A percentile compares a stretch with the other conserved stretches of the same genome.
phyloP scores from a whole-genome alignment of 2,329 filamentous ascomycete genomes.

The Arthroderma sp. region DNA sequence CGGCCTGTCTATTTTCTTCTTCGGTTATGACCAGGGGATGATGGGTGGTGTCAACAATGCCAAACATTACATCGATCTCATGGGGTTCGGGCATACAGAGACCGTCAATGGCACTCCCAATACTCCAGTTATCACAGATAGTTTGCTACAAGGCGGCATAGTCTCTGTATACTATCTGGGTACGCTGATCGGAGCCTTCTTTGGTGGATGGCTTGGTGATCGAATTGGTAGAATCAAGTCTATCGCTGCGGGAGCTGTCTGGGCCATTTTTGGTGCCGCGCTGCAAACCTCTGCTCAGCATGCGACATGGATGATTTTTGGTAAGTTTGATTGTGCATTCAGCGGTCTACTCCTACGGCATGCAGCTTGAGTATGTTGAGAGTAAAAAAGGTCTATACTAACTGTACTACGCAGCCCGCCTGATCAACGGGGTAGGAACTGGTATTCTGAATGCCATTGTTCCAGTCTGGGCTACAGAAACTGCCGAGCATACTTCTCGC shows the following conservation, averaged over 20 bases:
- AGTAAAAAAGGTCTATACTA: background rate
- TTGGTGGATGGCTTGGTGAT: constrained; percentile 53
- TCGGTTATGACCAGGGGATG: constrained; percentile 45
- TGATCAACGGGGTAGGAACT: constrained; percentile 53
- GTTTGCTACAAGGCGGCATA: constrained; percentile 50
- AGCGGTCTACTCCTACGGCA: background rate
- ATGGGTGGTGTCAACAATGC: constrained; percentile 55
- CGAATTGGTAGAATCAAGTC: constrained; percentile 49
- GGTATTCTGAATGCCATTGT: constrained; percentile 59
- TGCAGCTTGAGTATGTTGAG: background rate
- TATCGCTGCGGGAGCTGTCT: constrained; percentile 46
- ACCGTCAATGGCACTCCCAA: constrained; percentile 26
- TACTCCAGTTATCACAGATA: constrained; percentile 45
- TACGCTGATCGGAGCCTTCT: constrained; percentile 49
- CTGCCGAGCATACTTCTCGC: constrained; percentile 52
- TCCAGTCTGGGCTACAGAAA: constrained; percentile 60
- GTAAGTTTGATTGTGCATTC: constrained; percentile 23
- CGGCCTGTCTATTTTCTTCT: constrained; percentile 55
- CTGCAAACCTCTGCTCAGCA: constrained; percentile 56
- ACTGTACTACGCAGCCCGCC: constrained; percentile 31
- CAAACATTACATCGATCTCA: constrained; percentile 49
- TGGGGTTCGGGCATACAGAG: constrained; percentile 51
- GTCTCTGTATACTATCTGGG: constrained; percentile 47
- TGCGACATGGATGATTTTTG: constrained; percentile 56
- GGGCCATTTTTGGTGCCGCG: constrained; percentile 47